phyloP scores from a whole-genome alignment of 2,329 filamentous ascomycete species.

The Microascus cirrosus region DNA sequence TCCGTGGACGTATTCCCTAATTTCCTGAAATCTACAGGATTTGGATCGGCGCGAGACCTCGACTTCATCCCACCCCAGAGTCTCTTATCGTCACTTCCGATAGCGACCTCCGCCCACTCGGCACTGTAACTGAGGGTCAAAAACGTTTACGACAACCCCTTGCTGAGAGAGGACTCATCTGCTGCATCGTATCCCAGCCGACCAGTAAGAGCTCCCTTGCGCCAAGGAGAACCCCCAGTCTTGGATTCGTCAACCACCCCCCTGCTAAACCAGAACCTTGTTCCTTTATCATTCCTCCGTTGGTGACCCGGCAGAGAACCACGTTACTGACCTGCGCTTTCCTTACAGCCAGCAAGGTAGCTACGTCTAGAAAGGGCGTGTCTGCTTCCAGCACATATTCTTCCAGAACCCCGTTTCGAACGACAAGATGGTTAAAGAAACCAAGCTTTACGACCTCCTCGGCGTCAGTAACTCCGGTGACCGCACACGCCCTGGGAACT shows the following conservation, averaged over 20 bases:
- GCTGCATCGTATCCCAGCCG: too few species aligned
- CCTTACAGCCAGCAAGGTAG: neutral
- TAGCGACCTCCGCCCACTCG: neutral
- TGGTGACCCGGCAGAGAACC: too few species aligned
- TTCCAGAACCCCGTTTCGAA: neutral
- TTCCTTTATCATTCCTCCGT: too few species aligned
- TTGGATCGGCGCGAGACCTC: neutral
- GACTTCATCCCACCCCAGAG: neutral
- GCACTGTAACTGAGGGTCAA: neutral
- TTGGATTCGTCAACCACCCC: too few species aligned
- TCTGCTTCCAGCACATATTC: neutral
- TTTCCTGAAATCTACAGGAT: neutral
- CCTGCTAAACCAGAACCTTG: too few species aligned
- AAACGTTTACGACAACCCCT: too few species aligned
- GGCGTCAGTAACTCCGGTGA: constrained; percentile 44
- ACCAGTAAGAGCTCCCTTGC: too few species aligned
- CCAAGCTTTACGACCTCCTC: constrained; percentile 67
- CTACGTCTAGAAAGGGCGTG: neutral
- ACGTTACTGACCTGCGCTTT: neutral
- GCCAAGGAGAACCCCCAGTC: too few species aligned
- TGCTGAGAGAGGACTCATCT: too few species aligned
- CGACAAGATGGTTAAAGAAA: constrained; percentile 62
- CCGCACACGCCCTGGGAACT: neutral
- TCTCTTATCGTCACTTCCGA: neutral
- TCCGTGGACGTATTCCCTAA: neutral